These are phyloP conservation scores for Dothistroma pini DNA, from an alignment of 2,329 filamentous ascomycete species.

Conservation along the genomic window DNA sequence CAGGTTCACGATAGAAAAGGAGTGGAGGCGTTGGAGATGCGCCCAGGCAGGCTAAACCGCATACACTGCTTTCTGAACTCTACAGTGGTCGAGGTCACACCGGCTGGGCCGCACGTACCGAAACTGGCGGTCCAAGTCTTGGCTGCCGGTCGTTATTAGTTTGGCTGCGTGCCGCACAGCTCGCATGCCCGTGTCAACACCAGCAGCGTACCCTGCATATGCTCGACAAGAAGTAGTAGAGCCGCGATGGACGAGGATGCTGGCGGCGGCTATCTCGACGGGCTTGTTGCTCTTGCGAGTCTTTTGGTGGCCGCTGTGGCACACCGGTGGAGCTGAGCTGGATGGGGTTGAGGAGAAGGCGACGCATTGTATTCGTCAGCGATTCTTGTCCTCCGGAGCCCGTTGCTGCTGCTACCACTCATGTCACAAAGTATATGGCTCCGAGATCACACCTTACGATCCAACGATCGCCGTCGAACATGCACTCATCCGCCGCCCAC, in stretches of 20 bases:
- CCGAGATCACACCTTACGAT: not conserved
- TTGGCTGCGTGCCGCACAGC: not conserved
- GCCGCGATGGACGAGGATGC: slow-evolving; percentile 15
- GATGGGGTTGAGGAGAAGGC: slow-evolving; percentile 2
- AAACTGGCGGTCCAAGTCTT: not conserved
- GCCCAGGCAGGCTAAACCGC: slow-evolving; percentile 11
- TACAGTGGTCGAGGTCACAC: slow-evolving; percentile 2
- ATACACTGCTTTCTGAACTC: not conserved
- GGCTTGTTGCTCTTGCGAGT: not conserved
- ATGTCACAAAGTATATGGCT: slow-evolving; percentile 2
- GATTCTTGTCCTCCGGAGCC: not conserved
- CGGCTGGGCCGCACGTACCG: slow-evolving; percentile 1
- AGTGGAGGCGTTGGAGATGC: slow-evolving; percentile 16
- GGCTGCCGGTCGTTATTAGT: not conserved
- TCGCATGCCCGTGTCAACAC: slow-evolving; percentile 5
- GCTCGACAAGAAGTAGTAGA: not conserved
- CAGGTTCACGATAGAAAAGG: slow-evolving; percentile 16
- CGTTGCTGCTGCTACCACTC: not conserved
- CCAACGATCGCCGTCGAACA: slow-evolving; percentile 1
- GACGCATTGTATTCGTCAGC: slow-evolving; percentile 4
- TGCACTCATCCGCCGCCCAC: not conserved
- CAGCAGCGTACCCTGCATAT: not conserved
- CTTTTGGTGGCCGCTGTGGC: not conserved
- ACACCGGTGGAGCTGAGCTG: slow-evolving; percentile 1
- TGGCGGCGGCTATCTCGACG: slow-evolving; percentile 7